A percentile compares a stretch with the other conserved stretches of the same genome.
Conservation (phyloP, 1,139 yeast genomes). For the Debaryomyces fabryi region DNA sequence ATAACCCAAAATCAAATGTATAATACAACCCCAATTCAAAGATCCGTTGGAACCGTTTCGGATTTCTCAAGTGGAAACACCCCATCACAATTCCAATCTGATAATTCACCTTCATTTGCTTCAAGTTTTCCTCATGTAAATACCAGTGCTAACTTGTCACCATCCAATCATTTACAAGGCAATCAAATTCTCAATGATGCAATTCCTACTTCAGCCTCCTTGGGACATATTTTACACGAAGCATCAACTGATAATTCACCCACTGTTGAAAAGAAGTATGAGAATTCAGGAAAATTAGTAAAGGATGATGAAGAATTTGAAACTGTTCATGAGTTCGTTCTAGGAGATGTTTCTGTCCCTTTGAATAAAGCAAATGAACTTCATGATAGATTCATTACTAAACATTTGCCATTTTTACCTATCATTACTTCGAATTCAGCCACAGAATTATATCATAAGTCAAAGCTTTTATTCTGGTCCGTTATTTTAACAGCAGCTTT, state of each 20-base stretch:
- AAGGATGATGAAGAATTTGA: constrained; percentile 20
- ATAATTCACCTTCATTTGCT: constrained; percentile 14
- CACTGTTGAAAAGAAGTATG: constrained; percentile 12
- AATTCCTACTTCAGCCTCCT: constrained; percentile 9
- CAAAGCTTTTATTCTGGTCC: constrained; percentile 88
- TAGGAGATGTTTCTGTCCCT: constrained; percentile 75
- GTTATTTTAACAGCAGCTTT: constrained; percentile 84
- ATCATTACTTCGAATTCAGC: constrained; percentile 74
- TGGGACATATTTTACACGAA: constrained; percentile 24
- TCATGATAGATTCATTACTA: constrained; percentile 66
- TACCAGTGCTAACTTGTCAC: constrained; percentile 5
- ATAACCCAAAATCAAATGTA: constrained; percentile 7
- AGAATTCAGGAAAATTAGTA: background rate
- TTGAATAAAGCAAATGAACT: constrained; percentile 69
- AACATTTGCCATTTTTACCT: constrained; percentile 78
- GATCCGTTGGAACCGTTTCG: background rate
- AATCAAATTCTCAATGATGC: constrained; percentile 12
- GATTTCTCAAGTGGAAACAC: constrained; percentile 10
- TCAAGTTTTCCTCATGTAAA: constrained; percentile 5
- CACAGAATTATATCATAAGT: constrained; percentile 76
- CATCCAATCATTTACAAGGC: constrained; percentile 1
- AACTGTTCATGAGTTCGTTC: constrained; percentile 56
- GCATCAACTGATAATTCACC: constrained; percentile 32
- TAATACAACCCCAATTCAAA: constrained; percentile 5
- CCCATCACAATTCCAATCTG: constrained; percentile 17